Conservation (phyloP, 371 early-diverging fungal species). For the Rhizopus delemar region DNA sequence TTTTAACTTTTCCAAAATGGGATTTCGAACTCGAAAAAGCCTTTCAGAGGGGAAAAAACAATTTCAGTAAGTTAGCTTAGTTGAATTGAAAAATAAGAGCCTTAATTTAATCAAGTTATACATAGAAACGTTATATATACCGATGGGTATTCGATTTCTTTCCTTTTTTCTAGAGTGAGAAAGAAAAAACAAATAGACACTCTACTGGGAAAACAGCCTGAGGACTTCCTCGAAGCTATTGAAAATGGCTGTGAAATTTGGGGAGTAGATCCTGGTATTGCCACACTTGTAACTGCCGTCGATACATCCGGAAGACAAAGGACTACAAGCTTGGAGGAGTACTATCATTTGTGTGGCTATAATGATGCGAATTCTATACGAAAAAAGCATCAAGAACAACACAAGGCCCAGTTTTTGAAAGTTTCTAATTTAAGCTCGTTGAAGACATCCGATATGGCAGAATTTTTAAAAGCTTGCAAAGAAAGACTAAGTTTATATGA, state of each 20-base stretch:
- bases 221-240: background rate
- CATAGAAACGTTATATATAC: background rate
- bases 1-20: slow-evolving; percentile 5
- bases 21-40: background rate
- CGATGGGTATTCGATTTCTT: slow-evolving; percentile 3
- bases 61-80: background rate
- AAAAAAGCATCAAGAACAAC: too few relatives aligned
- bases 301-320: background rate
- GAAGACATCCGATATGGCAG: background rate
- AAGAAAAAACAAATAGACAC: background rate
- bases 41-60: background rate
- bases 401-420: too few relatives aligned
- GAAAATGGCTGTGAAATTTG: background rate
- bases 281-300: background rate
- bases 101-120: background rate
- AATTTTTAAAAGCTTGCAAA: slow-evolving; percentile 1
- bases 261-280: background rate
- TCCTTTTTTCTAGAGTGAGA: background rate
- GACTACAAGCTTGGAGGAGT: background rate
- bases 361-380: too few relatives aligned
- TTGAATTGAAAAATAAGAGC: too few relatives aligned
- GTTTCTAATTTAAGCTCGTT: background rate
- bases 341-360: background rate
- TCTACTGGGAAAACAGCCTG: background rate
- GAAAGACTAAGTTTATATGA: background rate